These are phyloP conservation scores for Tranzscheliella williamsii DNA, from an alignment of 1,284 basidiomycete species.

Conservation along the genomic window DNA sequence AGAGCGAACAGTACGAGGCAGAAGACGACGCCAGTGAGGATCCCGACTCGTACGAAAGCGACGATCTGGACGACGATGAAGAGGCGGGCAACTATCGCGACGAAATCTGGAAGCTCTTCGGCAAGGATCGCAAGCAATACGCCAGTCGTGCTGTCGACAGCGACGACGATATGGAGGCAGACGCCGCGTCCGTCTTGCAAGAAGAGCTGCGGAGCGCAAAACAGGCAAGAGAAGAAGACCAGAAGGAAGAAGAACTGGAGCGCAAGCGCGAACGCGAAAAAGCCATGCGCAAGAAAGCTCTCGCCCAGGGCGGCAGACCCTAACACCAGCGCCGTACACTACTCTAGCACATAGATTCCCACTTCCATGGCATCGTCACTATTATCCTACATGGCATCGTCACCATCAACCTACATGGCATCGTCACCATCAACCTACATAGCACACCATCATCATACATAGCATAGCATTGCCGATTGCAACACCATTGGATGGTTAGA, in stretches of 20 bases:
- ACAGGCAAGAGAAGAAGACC: constrained; percentile 48
- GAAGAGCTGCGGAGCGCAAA: constrained; percentile 50
- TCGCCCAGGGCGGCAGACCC: not conserved
- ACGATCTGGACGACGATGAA: constrained; percentile 17
- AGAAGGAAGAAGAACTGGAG: constrained; percentile 44
- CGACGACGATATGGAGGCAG: constrained; percentile 60
- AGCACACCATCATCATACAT: no score
- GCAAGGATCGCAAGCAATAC: constrained; percentile 48
- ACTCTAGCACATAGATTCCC: no score
- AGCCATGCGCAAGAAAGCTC: constrained; percentile 17
- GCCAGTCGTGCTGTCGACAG: constrained; percentile 43
- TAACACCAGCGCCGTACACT: no score
- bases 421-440: no score
- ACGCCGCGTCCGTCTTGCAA: constrained; percentile 41
- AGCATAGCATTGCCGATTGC: no score
- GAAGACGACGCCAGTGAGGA: constrained; percentile 16
- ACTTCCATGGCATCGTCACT: no score
- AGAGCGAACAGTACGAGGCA: constrained; percentile 25
- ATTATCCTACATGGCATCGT: no score
- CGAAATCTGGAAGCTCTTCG: constrained; percentile 56
- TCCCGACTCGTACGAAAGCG: constrained; percentile 6
- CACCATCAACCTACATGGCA: no score
- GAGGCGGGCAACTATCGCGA: constrained; percentile 27
- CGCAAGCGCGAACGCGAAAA: constrained; percentile 42
- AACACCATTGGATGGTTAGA: no score